phyloP scores from a whole-genome alignment of 225 moss, liverwort and hornwort genomes.

The Sphagnum contortum region DNA sequence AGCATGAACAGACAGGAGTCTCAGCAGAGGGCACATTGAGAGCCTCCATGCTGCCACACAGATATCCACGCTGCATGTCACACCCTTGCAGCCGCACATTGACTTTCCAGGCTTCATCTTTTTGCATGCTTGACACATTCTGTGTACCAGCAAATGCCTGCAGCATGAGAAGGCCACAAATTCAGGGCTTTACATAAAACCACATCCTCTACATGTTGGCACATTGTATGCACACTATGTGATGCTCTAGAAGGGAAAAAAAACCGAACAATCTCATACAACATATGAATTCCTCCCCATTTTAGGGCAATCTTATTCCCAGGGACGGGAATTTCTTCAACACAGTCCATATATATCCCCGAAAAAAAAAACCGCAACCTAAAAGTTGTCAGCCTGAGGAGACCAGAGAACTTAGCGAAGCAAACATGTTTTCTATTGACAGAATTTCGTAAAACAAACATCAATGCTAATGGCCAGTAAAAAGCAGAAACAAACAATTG shows the following conservation, averaged over 20 bases:
- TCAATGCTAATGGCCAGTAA: too few relatives aligned
- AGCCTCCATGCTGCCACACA: slow-evolving; percentile 99
- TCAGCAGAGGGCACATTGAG: slow-evolving; percentile 90
- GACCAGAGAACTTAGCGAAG: too few relatives aligned
- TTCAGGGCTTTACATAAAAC: not conserved
- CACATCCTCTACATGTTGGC: too few relatives aligned
- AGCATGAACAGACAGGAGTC: slow-evolving; percentile 62
- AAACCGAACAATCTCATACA: too few relatives aligned
- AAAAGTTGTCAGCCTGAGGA: not conserved
- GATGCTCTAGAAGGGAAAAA: too few relatives aligned
- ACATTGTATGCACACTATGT: too few relatives aligned
- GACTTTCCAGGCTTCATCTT: slow-evolving; percentile 99
- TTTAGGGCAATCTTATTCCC: not conserved
- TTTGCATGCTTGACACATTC: slow-evolving; percentile 79
- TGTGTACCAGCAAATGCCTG: slow-evolving; percentile 98
- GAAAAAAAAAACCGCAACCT: not conserved
- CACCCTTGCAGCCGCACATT: slow-evolving; percentile 97
- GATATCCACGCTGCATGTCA: slow-evolving; percentile 89
- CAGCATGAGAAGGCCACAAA: not conserved
- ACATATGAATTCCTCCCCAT: too few relatives aligned
- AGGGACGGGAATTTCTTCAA: not conserved
- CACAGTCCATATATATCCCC: too few relatives aligned
- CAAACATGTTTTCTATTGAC: too few relatives aligned
- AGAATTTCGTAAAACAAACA: too few relatives aligned
- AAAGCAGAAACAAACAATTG: not conserved